Evolutionary conservation across 2,329 filamentous ascomycete genomes (phyloP), one percentile per base, ranked within the genome.

Genomic region (Orbilia blumenaviensis): DNA sequence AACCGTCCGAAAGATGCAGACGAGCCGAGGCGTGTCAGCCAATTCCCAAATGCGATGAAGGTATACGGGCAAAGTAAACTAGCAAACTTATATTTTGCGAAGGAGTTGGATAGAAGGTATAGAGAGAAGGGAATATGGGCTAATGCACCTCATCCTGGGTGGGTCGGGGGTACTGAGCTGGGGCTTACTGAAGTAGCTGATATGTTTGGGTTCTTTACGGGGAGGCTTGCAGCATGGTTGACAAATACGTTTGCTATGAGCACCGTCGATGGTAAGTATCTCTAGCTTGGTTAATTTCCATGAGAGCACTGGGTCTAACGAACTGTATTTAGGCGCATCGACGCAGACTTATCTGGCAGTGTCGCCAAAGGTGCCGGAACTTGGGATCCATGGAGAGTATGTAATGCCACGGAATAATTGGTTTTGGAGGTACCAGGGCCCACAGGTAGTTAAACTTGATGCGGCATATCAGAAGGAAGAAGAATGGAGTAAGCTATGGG

Each of bases 41-140:
- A 61, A 52, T 77, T 67, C 12, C 42, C 79, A 61, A 82, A 82
- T 25, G 76, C 80, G 7, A 84, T 82, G 81, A 72, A 75, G 3
- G 80, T 83, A 12, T 85, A 85, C 77, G 85, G 83, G 0, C 84
- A 86, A 76, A 83, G 82, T 52, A 87, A 87, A 78, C 80, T 87
- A 1, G 86, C 86, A 0, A 84, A 86, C 73, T 78, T 86, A 3
- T 80, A 86, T 1, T 85, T 84, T 78, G 81, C 83, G 2, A 79
- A 80, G 7, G 82, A 84, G 58, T 78, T 87, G 2, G 82, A 79
- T 50, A 92, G 16, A 87, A 88, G 3, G 90, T 92, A n/a, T 91
- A 91, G 0, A 87, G 86, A 14, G 82, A 84, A 66, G 29, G 76
- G 76, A 52, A 79, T 86, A 50, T 82, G 82, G 80, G 79, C 78